Percentiles rank a stretch among this genome's conserved stretches.
Evolutionary conservation across 805 yeast species (phyloP).

Genomic region (Lipomyces yamanashiensis): DNA sequence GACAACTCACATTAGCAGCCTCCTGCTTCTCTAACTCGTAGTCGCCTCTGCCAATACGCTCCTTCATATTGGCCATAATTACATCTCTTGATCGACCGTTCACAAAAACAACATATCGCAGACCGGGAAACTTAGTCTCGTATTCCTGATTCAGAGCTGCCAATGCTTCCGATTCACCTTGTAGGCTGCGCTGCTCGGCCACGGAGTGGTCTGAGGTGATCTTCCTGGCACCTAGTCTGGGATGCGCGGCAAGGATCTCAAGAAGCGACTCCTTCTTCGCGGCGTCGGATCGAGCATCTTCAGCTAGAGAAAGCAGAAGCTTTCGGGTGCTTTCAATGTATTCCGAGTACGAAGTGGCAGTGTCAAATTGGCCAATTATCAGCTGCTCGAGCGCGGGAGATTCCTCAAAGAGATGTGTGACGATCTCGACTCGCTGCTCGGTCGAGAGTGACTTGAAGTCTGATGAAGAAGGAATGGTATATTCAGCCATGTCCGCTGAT

Average conservation of each 20-base stretch:
- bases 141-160: slow-evolving; percentile 59
- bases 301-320: slow-evolving; percentile 47
- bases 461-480: slow-evolving; percentile 32
- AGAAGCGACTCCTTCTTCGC: slow-evolving; percentile 40
- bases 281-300: slow-evolving; percentile 38
- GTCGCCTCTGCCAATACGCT: slow-evolving; percentile 62
- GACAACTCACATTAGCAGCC: slow-evolving; percentile 57
- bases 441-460: slow-evolving; percentile 20
- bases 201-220: slow-evolving; percentile 65
- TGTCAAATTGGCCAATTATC: slow-evolving; percentile 45
- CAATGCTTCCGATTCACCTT: slow-evolving; percentile 55
- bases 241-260: slow-evolving; percentile 84
- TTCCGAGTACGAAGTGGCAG: slow-evolving; percentile 40
- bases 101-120: slow-evolving; percentile 86
- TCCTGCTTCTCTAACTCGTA: slow-evolving; percentile 60
- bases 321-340: slow-evolving; percentile 55
- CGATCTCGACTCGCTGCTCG: slow-evolving; percentile 47
- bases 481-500: slow-evolving; percentile 10
- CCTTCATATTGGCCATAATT: slow-evolving; percentile 66
- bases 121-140: slow-evolving; percentile 68
- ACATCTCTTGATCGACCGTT: slow-evolving; percentile 74
- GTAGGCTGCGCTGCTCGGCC: slow-evolving; percentile 70
- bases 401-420: slow-evolving; percentile 69
- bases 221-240: slow-evolving; percentile 72
- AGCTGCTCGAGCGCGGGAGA: slow-evolving; percentile 54